phyloP scores from a whole-genome alignment of 208 protist species.

The Hexamita inflata region DNA sequence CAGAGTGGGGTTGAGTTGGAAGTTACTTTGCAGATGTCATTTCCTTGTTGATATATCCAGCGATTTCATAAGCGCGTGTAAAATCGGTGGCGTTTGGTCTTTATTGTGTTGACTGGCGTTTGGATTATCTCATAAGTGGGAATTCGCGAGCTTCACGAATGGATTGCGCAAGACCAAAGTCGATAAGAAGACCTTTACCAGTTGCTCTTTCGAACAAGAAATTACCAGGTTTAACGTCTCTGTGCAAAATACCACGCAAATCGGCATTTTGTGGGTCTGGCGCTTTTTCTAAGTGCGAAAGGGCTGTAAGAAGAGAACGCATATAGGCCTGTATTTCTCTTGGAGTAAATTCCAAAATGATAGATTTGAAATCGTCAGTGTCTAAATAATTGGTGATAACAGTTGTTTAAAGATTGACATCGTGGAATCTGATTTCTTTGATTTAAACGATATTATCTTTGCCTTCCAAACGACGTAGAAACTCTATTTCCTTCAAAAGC shows the following conservation, averaged over 20 bases:
- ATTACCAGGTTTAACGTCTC: slow-evolving; percentile 37
- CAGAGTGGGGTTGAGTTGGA: slow-evolving; percentile 16
- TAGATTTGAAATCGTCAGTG: slow-evolving; percentile 25
- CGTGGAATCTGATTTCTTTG: slow-evolving; percentile 14
- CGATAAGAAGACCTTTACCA: slow-evolving; percentile 32
- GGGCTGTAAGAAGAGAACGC: slow-evolving; percentile 10
- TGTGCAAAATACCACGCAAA: neutral
- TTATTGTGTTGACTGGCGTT: neutral
- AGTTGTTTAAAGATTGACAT: slow-evolving; percentile 9
- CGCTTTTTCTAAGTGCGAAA: slow-evolving; percentile 9
- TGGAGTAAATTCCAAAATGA: slow-evolving; percentile 23
- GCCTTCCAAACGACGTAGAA: slow-evolving; percentile 23
- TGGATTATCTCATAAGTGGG: neutral
- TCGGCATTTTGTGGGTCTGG: neutral
- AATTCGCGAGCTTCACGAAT: slow-evolving; percentile 23
- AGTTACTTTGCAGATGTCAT: neutral
- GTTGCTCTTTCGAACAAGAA: slow-evolving; percentile 25
- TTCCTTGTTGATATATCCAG: slow-evolving; percentile 20
- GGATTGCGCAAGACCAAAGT: slow-evolving; percentile 32
- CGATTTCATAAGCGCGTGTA: neutral
- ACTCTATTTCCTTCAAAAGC: slow-evolving; percentile 31
- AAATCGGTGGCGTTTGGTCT: neutral
- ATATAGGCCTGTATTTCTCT: slow-evolving; percentile 18
- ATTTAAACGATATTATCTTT: slow-evolving; percentile 24
- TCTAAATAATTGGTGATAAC: slow-evolving; percentile 22